These are phyloP conservation scores for Saccharomyces hybrid DNA, from an alignment of 1,139 yeast species.

Conservation along the genomic window DNA sequence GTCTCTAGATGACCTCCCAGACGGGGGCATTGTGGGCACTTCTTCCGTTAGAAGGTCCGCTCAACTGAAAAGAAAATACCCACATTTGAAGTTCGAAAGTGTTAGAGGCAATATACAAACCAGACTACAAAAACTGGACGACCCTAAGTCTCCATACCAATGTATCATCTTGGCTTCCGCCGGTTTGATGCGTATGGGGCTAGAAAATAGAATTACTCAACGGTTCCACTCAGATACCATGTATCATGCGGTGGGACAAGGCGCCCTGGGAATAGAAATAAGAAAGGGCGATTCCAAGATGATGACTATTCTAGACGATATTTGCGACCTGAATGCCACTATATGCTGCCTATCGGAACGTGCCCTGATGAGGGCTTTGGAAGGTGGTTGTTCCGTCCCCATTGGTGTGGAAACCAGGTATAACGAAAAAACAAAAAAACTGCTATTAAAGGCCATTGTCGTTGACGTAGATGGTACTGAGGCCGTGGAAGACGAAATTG, in stretches of 20 bases:
- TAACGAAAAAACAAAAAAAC: slow-evolving; percentile 37
- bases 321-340: slow-evolving; percentile 62
- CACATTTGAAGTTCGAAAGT: slow-evolving; percentile 56
- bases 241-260: slow-evolving; percentile 97
- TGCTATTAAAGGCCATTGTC: slow-evolving; percentile 62
- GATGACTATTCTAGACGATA: slow-evolving; percentile 49
- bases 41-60: slow-evolving; percentile 92
- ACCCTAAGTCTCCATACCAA: slow-evolving; percentile 52
- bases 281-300: slow-evolving; percentile 58
- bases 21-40: slow-evolving; percentile 84
- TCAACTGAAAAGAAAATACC: slow-evolving; percentile 53
- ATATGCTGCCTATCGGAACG: slow-evolving; percentile 87
- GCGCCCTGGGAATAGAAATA: slow-evolving; percentile 90
- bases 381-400: slow-evolving; percentile 98
- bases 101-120: slow-evolving; percentile 88
- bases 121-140: slow-evolving; percentile 60
- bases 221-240: slow-evolving; percentile 71
- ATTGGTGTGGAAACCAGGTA: slow-evolving; percentile 75
- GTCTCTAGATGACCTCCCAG: slow-evolving; percentile 65
- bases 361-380: slow-evolving; percentile 74
- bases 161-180: slow-evolving; percentile 90
- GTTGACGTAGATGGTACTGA: slow-evolving; percentile 77
- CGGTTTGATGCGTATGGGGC: slow-evolving; percentile 68
- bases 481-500: slow-evolving; percentile 44
- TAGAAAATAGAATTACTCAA: slow-evolving; percentile 62